Base-by-base conservation (phyloP, 768 basidiomycete species). In the Punctularia strigosozonata region DNA sequence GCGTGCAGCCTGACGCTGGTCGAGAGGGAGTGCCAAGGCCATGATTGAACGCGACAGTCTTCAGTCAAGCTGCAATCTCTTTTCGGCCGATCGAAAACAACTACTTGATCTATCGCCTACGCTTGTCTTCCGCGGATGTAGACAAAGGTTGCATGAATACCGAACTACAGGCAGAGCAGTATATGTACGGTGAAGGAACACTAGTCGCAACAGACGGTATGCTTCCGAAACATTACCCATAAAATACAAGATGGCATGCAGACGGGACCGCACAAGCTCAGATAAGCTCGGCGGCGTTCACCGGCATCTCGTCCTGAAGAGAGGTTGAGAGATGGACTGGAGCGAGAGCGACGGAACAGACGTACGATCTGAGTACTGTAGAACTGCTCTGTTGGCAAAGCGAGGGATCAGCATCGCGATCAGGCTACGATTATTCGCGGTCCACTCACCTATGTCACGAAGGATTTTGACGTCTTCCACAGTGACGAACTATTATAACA, bases 251-350 rank as follows among this genome's bases (percentile, higher is more conserved):
- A 19, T 18, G 31, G 8, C 23, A 17, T 32, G 39, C 25, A 45
- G 22, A 40, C 19, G 14, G 14, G 26, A 25, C 19, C 25, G 17
- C 25, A 19, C 17, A 30, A 36, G 40, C 38, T 71, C 73, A 95
- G 53, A 97, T 94, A 44, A 95, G 78, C 60, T 98, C 92, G 33
- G 92, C 92, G 42, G 94, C 92, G 59, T 98, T 95, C 44, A 95
- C 85, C 5, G 88, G 92, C 92, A 98, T 98, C 71, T 98, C 94
- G 53, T 95, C 91, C 83, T 95, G 53, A 43, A 38, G 47, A 49
- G 46, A 40, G 36, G 24, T 39, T 57, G 45, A 63, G 50, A 45
- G 42, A 22, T 15, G 36, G 34, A 21, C 14, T 21, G 38, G 31
- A 34, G 5, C 8, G 31, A 21, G 20, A 36, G 22, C 40, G 39